Percentiles rank a stretch among this genome's conserved stretches.
Evolutionary conservation across 2,329 filamentous ascomycete genomes (phyloP).

Genomic region (Fusarium torulosum): DNA sequence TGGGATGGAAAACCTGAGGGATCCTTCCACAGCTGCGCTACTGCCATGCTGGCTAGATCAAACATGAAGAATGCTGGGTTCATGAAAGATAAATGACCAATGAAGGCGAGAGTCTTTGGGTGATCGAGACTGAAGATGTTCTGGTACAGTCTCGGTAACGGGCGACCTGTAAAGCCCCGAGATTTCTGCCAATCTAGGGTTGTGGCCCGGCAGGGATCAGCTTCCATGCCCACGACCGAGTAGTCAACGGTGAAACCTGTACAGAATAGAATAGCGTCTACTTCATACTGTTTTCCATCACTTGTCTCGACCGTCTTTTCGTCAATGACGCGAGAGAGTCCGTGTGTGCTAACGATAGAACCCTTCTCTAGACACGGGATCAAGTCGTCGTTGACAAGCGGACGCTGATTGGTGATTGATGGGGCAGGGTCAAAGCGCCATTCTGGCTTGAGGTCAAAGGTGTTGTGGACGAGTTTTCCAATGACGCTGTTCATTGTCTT

Average conservation of each 20-base stretch:
- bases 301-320: slow-evolving; percentile 15
- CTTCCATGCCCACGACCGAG: slow-evolving; percentile 4
- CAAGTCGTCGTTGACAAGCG: slow-evolving; percentile 14
- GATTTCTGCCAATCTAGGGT: slow-evolving; percentile 10
- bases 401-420: slow-evolving; percentile 12
- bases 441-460: slow-evolving; percentile 11
- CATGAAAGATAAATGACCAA: slow-evolving; percentile 13
- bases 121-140: slow-evolving; percentile 19
- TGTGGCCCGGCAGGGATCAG: slow-evolving; percentile 6
- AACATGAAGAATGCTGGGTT: slow-evolving; percentile 18
- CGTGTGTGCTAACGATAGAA: slow-evolving; percentile 6
- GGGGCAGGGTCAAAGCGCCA: slow-evolving; percentile 17
- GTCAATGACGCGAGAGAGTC: slow-evolving; percentile 4
- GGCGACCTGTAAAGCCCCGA: slow-evolving; percentile 4
- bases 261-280: slow-evolving; percentile 17
- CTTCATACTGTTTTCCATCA: slow-evolving; percentile 1
- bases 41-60: slow-evolving; percentile 13
- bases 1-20: slow-evolving; percentile 5
- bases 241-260: slow-evolving; percentile 15
- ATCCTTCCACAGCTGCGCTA: slow-evolving; percentile 14
- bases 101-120: slow-evolving; percentile 8
- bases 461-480: slow-evolving; percentile 8
- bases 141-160: slow-evolving; percentile 3
- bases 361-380: slow-evolving; percentile 6
- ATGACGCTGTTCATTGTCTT: slow-evolving; percentile 20